A percentile compares a stretch with the other conserved stretches of the same genome.
phyloP scores from a whole-genome alignment of 1,139 yeast species.

The Casaregolazyma lundiana region DNA sequence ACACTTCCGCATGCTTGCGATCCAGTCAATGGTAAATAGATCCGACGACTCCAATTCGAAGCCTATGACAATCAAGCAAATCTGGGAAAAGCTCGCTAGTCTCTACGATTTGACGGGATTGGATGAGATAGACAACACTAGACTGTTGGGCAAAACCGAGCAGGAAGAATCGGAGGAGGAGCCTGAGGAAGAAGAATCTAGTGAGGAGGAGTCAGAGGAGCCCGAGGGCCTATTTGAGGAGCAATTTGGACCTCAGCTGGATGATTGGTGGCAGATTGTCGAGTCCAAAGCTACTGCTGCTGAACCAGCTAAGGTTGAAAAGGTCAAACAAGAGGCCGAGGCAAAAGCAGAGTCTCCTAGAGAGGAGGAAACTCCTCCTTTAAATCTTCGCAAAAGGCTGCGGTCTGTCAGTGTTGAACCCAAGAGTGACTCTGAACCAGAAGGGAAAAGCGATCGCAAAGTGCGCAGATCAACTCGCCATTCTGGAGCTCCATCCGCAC shows the following conservation, averaged over 20 bases:
- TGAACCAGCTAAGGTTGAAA: slow-evolving; percentile 12
- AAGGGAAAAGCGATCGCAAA: slow-evolving; percentile 4
- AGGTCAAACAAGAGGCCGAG: slow-evolving; percentile 9
- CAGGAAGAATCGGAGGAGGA: slow-evolving; percentile 5
- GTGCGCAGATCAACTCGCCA: slow-evolving; percentile 10
- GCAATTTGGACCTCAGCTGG: slow-evolving; percentile 41
- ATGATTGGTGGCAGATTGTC: slow-evolving; percentile 42
- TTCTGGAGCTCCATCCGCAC: not conserved
- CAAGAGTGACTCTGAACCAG: slow-evolving; percentile 10
- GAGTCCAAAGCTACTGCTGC: slow-evolving; percentile 19
- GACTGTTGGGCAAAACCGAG: slow-evolving; percentile 13
- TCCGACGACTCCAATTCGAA: slow-evolving; percentile 16
- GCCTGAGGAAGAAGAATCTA: slow-evolving; percentile 15
- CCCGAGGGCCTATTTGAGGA: slow-evolving; percentile 29
- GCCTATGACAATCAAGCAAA: slow-evolving; percentile 41
- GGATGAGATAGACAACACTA: slow-evolving; percentile 46
- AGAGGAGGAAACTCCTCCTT: slow-evolving; percentile 11
- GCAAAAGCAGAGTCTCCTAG: slow-evolving; percentile 9
- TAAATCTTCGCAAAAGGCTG: slow-evolving; percentile 13
- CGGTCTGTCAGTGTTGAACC: slow-evolving; percentile 14
- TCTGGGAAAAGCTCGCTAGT: slow-evolving; percentile 53
- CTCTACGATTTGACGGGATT: slow-evolving; percentile 54
- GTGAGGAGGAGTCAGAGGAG: slow-evolving; percentile 21
- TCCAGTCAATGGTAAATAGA: slow-evolving; percentile 49
- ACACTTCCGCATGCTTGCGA: slow-evolving; percentile 54